Conservation (phyloP, 2,329 filamentous ascomycete genomes). For the Teratosphaeriaceae sp. region DNA sequence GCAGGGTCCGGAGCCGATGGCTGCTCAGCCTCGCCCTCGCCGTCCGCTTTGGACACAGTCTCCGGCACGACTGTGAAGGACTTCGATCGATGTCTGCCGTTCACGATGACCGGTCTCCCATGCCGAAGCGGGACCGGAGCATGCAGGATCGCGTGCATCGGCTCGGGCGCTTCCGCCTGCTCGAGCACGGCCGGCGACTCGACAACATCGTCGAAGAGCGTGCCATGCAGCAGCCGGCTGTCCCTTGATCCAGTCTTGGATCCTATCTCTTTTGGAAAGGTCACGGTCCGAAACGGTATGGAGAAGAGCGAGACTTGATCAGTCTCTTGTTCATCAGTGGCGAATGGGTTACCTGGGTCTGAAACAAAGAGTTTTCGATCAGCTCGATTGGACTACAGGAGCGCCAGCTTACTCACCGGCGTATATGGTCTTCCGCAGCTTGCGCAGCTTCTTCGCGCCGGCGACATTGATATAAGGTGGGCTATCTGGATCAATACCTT, state of each 20-base stretch:
- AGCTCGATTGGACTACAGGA: not conserved
- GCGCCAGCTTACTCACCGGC: not conserved
- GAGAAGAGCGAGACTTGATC: not conserved
- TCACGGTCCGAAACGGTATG: not conserved
- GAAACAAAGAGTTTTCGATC: not conserved
- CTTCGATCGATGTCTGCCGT: slow-evolving; percentile 3
- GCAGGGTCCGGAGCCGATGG: slow-evolving; percentile 1
- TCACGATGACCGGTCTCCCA: slow-evolving; percentile 7
- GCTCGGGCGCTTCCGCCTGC: not conserved
- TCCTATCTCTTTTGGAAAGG: not conserved
- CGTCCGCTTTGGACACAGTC: slow-evolving; percentile 1
- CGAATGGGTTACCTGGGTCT: slow-evolving; percentile 1
- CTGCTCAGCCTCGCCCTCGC: slow-evolving; percentile 6
- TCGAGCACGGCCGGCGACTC: slow-evolving; percentile 1
- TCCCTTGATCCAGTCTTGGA: not conserved
- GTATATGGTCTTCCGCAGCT: slow-evolving; percentile 21
- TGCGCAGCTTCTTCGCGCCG: slow-evolving; percentile 6
- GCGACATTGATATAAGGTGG: slow-evolving; percentile 8
- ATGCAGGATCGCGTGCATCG: slow-evolving; percentile 1
- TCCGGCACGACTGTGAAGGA: not conserved
- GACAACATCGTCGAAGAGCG: not conserved
- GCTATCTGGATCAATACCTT: not conserved
- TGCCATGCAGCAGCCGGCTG: not conserved
- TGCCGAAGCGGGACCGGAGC: slow-evolving; percentile 4
- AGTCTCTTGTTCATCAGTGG: not conserved